Base-by-base conservation (phyloP, 352 stramenopile species). In the Phytophthora palmivora region DNA sequence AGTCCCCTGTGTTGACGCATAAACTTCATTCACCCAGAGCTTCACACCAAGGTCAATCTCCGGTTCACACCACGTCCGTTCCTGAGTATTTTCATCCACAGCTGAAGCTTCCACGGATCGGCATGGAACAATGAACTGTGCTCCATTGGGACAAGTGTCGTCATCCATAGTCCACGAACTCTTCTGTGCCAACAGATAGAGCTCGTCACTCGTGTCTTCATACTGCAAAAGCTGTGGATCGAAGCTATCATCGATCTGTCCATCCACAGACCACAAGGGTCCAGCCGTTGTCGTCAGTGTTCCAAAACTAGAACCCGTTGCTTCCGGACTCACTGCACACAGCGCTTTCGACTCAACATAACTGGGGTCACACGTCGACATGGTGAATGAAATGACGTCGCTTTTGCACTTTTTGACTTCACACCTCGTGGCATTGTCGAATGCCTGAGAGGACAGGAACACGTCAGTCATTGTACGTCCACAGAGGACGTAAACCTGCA, bases 401-500 rank as follows among this genome's bases (percentile, higher is more conserved):
- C 42, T 50, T 56, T 81, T 81, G 66, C 72, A 82, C 24, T 7
- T 51, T 16, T 66, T 66, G 47, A 80, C 26, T 0, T 21, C 3
- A 28, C 74, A 83, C 10, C 5, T 11, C 2, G 41, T 51, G 1
- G 16, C 5, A 15, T 71, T 63, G 22, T 66, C 61, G 24, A 82
- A 64, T 5, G 59, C n/a, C 4, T 30, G 8, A 0, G 53, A 9
- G 0, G 33, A 26, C n/a, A 59, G 60, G 42, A 84, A 76, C 30
- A 76, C 59, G 52, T 73, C 72, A 45, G 62, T 69, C 72, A 84
- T 84, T n/a, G 65, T 77, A 26, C 58, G 62, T 0, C 61, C 72
- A 30, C 74, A 82, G 7, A 58, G 52, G 24, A 84, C 75, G 45
- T 78, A 76, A 6, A 82, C 70, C 28, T 84, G 68, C 4, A 74